phyloP scores from a whole-genome alignment of 1,139 yeast genomes.

The Debaryomycetaceae sp. region DNA sequence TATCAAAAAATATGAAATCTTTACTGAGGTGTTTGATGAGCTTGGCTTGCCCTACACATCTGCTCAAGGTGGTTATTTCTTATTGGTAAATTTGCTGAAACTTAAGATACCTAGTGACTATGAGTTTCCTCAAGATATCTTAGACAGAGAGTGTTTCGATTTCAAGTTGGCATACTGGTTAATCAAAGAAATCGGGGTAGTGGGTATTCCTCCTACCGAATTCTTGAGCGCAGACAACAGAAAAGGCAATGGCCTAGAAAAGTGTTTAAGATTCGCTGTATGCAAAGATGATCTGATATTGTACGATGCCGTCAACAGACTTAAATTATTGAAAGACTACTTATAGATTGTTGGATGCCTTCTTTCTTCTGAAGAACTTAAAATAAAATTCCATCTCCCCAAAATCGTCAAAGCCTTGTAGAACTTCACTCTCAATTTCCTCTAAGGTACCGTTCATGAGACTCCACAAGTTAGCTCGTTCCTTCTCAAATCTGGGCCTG shows the following conservation, averaged over 20 bases:
- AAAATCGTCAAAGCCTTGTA: constrained; percentile 81
- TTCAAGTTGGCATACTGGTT: constrained; percentile 91
- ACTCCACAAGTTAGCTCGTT: constrained; percentile 58
- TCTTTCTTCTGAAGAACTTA: constrained; percentile 21
- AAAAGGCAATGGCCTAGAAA: constrained; percentile 73
- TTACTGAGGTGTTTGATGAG: constrained; percentile 78
- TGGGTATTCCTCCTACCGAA: constrained; percentile 95
- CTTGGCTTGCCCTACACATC: constrained; percentile 81
- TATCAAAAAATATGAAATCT: constrained; percentile 63
- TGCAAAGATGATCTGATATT: constrained; percentile 85
- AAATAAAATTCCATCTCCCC: constrained; percentile 67
- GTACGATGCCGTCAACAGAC: constrained; percentile 75
- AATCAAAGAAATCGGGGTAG: constrained; percentile 88
- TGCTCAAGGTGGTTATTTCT: constrained; percentile 92
- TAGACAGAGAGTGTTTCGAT: constrained; percentile 67
- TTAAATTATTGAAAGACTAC: constrained; percentile 66
- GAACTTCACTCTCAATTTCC: constrained; percentile 28
- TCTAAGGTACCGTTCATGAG: constrained; percentile 35
- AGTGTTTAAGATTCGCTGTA: constrained; percentile 88
- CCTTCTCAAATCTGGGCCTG: constrained; percentile 61
- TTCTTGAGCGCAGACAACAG: constrained; percentile 62
- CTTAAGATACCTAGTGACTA: constrained; percentile 75
- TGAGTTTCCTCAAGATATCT: constrained; percentile 66
- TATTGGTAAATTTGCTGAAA: constrained; percentile 81
- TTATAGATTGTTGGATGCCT: constrained; percentile 20